These are phyloP conservation scores for Lactarius pseudohatsudake DNA, from an alignment of 768 basidiomycete genomes.

Conservation along the genomic window DNA sequence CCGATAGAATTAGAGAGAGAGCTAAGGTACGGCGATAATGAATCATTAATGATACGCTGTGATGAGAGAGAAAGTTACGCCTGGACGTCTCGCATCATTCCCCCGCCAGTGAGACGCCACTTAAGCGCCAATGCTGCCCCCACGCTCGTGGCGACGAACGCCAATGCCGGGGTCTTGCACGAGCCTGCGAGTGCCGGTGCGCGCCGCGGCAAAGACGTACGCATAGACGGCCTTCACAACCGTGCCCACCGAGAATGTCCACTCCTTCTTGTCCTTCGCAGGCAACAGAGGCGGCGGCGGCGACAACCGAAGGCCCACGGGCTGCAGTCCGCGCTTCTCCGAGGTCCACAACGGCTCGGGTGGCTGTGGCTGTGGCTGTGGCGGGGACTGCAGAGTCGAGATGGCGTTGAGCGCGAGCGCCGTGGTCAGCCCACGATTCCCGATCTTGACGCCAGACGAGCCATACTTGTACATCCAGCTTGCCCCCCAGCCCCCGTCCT, in stretches of 20 bases:
- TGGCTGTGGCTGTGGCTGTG: background rate
- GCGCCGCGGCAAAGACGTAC: constrained; percentile 10
- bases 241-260: background rate
- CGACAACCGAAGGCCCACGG: background rate
- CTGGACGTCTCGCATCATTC: background rate
- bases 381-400: constrained; percentile 31
- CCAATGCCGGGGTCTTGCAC: background rate
- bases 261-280: background rate
- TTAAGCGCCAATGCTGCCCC: background rate
- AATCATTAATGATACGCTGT: background rate
- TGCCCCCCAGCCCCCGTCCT: constrained; percentile 56
- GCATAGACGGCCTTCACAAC: constrained; percentile 10
- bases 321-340: no score
- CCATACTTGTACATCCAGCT: constrained; percentile 61
- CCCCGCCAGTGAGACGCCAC: background rate
- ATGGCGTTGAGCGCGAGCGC: constrained; percentile 55
- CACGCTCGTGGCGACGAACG: background rate
- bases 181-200: background rate
- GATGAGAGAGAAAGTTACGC: background rate
- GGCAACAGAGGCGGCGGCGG: background rate
- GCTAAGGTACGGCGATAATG: background rate
- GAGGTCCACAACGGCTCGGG: no score
- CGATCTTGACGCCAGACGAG: constrained; percentile 46
- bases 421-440: constrained; percentile 56
- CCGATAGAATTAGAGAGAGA: background rate